These are phyloP conservation scores for Talaromyces atroroseus DNA, from an alignment of 2,329 filamentous ascomycete species.

Conservation along the genomic window DNA sequence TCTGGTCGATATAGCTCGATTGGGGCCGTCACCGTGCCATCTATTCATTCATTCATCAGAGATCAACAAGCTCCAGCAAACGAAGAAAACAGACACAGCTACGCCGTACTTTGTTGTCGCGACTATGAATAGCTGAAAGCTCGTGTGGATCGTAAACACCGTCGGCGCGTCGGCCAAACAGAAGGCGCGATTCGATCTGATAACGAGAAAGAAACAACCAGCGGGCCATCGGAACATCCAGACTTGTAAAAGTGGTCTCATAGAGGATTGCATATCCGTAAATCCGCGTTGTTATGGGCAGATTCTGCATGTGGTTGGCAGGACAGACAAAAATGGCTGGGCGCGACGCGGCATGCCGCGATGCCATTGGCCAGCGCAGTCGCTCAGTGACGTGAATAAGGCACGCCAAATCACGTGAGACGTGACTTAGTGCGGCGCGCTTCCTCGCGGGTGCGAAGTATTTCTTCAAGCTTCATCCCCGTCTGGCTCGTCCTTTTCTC, in stretches of 20 bases:
- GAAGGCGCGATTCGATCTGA: slow-evolving; percentile 7
- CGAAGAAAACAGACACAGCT: no score
- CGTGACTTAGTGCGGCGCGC: slow-evolving; percentile 36
- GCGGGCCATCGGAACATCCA: slow-evolving; percentile 2
- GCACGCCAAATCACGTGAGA: slow-evolving; percentile 34
- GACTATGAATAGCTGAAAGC: background rate
- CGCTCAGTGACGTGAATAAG: slow-evolving; percentile 12
- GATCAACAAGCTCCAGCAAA: no score
- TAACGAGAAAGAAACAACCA: slow-evolving; percentile 7
- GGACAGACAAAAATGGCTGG: slow-evolving; percentile 4
- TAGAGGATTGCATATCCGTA: slow-evolving; percentile 10
- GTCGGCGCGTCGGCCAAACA: slow-evolving; percentile 10
- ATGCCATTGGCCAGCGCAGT: slow-evolving; percentile 13
- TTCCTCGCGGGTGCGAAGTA: slow-evolving; percentile 26
- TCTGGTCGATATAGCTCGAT: background rate
- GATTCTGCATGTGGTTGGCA: background rate
- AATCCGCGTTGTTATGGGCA: slow-evolving; percentile 11
- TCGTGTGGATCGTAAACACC: background rate
- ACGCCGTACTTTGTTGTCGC: background rate
- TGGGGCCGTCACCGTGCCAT: background rate
- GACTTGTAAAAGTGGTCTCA: slow-evolving; percentile 4
- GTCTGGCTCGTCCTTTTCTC: slow-evolving; percentile 19
- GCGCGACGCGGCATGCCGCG: slow-evolving; percentile 8
- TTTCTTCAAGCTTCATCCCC: slow-evolving; percentile 23
- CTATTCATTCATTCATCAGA: background rate